Percentiles rank a stretch among this genome's conserved stretches.
These are phyloP conservation scores for Hansenula sp. DNA, from an alignment of 1,139 yeast genomes.

Conservation along the genomic window DNA sequence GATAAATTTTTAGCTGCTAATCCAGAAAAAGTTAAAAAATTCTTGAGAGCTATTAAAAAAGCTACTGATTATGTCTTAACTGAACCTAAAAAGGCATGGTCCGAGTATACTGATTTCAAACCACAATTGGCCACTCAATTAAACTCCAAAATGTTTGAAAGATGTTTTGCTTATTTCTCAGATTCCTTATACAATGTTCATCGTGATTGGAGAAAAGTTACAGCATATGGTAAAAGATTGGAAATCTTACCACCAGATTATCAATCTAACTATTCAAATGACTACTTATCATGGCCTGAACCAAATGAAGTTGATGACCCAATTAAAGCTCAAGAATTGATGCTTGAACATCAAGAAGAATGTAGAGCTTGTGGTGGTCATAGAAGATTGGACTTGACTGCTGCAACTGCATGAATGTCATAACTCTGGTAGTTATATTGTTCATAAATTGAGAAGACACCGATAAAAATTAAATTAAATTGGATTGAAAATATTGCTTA, in stretches of 20 bases:
- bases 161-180: conserved; percentile 54
- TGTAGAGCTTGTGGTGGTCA: conserved; percentile 48
- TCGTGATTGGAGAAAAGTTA: conserved; percentile 56
- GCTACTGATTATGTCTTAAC: conserved; percentile 46
- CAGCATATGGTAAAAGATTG: conserved; percentile 51
- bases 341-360: conserved; percentile 43
- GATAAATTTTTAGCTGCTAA: conserved; percentile 46
- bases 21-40: conserved; percentile 43
- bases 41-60: conserved; percentile 45
- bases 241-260: conserved; percentile 48
- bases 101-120: conserved; percentile 43
- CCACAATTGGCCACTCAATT: conserved; percentile 42
- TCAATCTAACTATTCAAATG: conserved; percentile 47
- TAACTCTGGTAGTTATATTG: neutral
- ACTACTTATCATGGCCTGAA: conserved; percentile 46
- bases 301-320: conserved; percentile 47
- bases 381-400: conserved; percentile 33
- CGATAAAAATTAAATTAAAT: too few species aligned
- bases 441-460: neutral
- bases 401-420: neutral
- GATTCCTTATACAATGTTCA: conserved; percentile 49
- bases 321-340: conserved; percentile 40
- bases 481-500: too few species aligned
- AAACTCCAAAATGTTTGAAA: conserved; percentile 44
- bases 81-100: conserved; percentile 44